Evolutionary conservation across 1,284 basidiomycete genomes (phyloP).

Genomic region (Filobasidium uniguttulatum): DNA sequence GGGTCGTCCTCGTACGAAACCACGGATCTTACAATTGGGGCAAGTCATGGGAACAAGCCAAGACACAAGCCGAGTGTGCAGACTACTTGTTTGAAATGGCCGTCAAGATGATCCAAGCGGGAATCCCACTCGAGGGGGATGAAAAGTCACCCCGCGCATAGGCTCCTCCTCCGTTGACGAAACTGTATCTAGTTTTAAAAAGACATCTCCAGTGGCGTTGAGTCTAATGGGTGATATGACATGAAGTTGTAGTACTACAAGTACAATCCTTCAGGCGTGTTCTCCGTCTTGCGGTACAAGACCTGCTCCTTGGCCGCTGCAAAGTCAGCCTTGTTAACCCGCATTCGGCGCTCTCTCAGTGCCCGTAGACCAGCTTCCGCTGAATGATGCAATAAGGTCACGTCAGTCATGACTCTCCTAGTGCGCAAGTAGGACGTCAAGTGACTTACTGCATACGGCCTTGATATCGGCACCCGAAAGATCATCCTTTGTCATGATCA

Average conservation of each 20-base stretch:
- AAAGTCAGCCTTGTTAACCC: constrained; percentile 86
- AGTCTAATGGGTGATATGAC: no score
- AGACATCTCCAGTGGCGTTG: no score
- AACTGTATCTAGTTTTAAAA: no score
- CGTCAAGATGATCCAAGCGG: constrained; percentile 48
- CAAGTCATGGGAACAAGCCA: constrained; percentile 70
- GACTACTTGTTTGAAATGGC: constrained; percentile 76
- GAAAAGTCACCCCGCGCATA: constrained; percentile 6
- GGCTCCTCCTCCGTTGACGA: no score
- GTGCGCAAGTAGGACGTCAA: neutral
- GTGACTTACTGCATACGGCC: constrained; percentile 59
- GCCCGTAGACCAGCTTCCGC: constrained; percentile 90
- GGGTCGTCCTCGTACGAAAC: constrained; percentile 61
- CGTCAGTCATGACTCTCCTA: no score
- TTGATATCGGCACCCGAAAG: constrained; percentile 96
- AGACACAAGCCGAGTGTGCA: constrained; percentile 73
- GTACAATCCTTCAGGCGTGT: constrained; percentile 44
- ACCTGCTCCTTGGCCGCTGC: constrained; percentile 79
- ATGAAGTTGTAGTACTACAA: constrained; percentile 17
- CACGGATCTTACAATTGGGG: constrained; percentile 71
- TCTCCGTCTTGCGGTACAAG: constrained; percentile 84
- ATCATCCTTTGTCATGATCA: constrained; percentile 92
- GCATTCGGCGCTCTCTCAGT: constrained; percentile 86
- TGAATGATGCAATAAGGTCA: constrained; percentile 5
- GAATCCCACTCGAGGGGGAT: constrained; percentile 17